Percentiles rank a stretch among this genome's conserved stretches.
phyloP scores from a whole-genome alignment of 2,329 filamentous ascomycete genomes.

The Dryadomyces quercus-mongolicae region DNA sequence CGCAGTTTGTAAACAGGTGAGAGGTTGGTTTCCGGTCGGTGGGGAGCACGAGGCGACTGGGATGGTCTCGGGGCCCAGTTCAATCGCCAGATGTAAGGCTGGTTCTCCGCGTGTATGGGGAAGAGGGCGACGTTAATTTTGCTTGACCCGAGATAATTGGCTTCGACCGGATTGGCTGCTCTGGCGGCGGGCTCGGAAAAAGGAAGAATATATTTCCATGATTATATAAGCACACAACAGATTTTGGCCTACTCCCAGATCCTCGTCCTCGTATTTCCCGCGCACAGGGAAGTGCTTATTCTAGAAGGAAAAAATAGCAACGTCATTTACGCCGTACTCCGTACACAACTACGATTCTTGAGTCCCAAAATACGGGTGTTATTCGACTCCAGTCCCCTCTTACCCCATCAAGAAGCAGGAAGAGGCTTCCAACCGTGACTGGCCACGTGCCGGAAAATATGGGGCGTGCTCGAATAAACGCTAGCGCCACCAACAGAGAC shows the following conservation, averaged over 20 bases:
- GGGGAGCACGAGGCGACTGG: background rate
- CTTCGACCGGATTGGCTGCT: conserved; percentile 7
- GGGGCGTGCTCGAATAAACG: background rate
- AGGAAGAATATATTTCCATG: background rate
- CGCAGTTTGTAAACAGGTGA: conserved; percentile 24
- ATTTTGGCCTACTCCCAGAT: too few species aligned
- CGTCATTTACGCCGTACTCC: too few species aligned
- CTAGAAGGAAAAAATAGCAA: too few species aligned
- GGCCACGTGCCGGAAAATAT: conserved; percentile 10
- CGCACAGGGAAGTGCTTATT: too few species aligned
- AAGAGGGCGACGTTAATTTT: conserved; percentile 5
- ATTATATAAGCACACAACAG: too few species aligned
- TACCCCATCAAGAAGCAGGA: background rate
- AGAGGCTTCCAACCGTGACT: conserved; percentile 10
- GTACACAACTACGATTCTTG: too few species aligned
- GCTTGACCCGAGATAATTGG: conserved; percentile 10
- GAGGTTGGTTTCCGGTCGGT: conserved; percentile 3
- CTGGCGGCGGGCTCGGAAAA: background rate
- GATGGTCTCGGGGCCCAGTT: background rate
- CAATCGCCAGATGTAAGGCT: conserved; percentile 1
- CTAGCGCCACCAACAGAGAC: background rate
- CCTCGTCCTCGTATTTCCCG: too few species aligned
- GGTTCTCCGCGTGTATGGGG: conserved; percentile 2
- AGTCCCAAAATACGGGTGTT: too few species aligned
- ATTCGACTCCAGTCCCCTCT: background rate